These are phyloP conservation scores for Apophysomyces trapeziformis DNA, from an alignment of 371 early-diverging fungal genomes.

Conservation along the genomic window DNA sequence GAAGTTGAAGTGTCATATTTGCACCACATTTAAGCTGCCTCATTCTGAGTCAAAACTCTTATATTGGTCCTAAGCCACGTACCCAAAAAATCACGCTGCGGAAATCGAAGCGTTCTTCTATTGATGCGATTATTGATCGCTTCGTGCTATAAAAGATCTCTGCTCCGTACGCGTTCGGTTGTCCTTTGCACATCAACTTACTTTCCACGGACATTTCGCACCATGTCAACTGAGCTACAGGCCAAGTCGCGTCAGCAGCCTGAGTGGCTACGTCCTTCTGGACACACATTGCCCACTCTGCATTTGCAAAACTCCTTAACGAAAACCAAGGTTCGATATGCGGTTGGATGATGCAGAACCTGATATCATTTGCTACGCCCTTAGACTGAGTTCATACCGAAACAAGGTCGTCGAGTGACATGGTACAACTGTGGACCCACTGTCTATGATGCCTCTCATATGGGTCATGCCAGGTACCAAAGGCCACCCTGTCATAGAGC, in stretches of 20 bases:
- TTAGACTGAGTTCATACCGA: slow-evolving; percentile 89
- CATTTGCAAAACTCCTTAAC: slow-evolving; percentile 81
- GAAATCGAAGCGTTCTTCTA: background rate
- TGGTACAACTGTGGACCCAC: slow-evolving; percentile 99
- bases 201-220: background rate
- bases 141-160: slow-evolving; percentile 1
- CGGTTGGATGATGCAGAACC: background rate
- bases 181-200: background rate
- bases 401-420: slow-evolving; percentile 76
- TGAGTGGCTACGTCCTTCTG: slow-evolving; percentile 37
- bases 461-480: slow-evolving; percentile 95
- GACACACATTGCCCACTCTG: slow-evolving; percentile 45
- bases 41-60: background rate
- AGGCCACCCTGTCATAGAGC: background rate
- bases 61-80: slow-evolving; percentile 2
- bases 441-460: slow-evolving; percentile 98
- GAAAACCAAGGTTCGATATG: slow-evolving; percentile 61
- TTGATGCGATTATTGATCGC: slow-evolving; percentile 12
- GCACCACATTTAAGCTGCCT: no score
- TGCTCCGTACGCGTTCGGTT: slow-evolving; percentile 4
- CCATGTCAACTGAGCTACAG: slow-evolving; percentile 13
- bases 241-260: slow-evolving; percentile 21
- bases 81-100: background rate
- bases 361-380: background rate
- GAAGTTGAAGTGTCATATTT: no score